Evolutionary conservation across 177 flowering plant species (phyloP).

Genomic region (Viscum album): DNA sequence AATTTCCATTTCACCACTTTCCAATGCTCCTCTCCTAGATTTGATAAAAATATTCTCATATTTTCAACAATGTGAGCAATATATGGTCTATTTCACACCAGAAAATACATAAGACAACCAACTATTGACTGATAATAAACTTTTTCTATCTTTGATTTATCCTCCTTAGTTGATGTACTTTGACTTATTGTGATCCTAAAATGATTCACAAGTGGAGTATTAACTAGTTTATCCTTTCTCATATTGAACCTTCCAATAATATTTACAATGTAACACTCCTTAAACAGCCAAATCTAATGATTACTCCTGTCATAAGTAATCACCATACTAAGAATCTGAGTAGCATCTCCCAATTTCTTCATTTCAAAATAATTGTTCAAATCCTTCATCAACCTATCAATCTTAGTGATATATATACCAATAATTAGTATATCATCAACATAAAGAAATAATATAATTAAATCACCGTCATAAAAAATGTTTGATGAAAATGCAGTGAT

Average conservation of each 20-base stretch:
- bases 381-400: not conserved
- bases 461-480: not conserved
- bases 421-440: no score
- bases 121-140: no score
- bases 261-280: not conserved
- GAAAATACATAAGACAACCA: no score
- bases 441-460: not conserved
- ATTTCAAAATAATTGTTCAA: not conserved
- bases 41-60: no score
- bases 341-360: not conserved
- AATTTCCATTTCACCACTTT: not conserved
- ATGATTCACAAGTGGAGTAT: no score
- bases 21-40: not conserved
- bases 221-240: no score
- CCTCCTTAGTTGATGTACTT: no score
- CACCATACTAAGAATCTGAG: not conserved
- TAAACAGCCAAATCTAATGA: not conserved
- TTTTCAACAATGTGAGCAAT: no score
- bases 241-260: no score
- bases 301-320: not conserved
- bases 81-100: no score
- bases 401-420: not conserved
- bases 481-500: not conserved
- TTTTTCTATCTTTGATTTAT: no score
- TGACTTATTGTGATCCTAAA: no score